A percentile compares a stretch with the other conserved stretches of the same genome.
Conservation (phyloP, 257 asterid species). For the Voacanga thouarsii region DNA sequence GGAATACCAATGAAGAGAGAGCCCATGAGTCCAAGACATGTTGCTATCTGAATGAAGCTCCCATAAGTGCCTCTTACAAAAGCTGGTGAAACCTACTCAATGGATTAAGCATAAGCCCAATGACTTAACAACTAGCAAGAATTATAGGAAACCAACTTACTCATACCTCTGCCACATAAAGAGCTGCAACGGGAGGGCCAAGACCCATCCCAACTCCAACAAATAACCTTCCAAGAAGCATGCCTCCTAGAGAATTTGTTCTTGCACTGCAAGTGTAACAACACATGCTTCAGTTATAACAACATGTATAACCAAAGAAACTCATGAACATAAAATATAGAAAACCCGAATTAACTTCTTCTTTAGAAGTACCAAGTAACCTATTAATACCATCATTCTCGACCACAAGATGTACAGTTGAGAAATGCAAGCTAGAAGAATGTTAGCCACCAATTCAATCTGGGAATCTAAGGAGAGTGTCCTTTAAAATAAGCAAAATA, state of each 20-base stretch:
- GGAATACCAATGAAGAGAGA: slow-evolving; percentile 80
- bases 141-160: slow-evolving; percentile 9
- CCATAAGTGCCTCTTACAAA: slow-evolving; percentile 92
- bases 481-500: background rate
- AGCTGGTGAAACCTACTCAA: slow-evolving; percentile 82
- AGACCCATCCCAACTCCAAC: slow-evolving; percentile 95
- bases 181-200: slow-evolving; percentile 95
- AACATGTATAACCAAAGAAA: slow-evolving; percentile 9
- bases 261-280: slow-evolving; percentile 52
- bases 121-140: background rate
- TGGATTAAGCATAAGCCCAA: slow-evolving; percentile 24
- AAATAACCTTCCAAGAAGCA: slow-evolving; percentile 89
- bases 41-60: slow-evolving; percentile 86
- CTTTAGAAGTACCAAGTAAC: background rate
- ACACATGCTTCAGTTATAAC: slow-evolving; percentile 10
- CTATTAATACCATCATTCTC: background rate
- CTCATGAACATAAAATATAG: background rate
- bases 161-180: slow-evolving; percentile 84
- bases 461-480: background rate
- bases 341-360: background rate
- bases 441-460: background rate
- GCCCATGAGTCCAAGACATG: slow-evolving; percentile 77
- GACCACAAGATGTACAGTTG: background rate
- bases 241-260: slow-evolving; percentile 65
- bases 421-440: background rate